Evolutionary conservation across 805 yeast species (phyloP).

Genomic region (Candida alai): DNA sequence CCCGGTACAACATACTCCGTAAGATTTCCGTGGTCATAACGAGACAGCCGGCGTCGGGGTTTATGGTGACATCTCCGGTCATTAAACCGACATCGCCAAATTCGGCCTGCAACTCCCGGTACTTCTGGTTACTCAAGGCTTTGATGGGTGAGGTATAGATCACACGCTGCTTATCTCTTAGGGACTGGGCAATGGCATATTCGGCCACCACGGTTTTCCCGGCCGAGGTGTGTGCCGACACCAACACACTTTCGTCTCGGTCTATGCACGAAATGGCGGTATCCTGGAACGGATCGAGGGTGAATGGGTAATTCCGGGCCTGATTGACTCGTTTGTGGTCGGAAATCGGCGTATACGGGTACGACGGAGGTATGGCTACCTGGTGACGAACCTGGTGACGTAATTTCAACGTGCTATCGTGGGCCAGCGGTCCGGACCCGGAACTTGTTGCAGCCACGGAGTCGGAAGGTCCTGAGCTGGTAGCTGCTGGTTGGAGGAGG

Average conservation of each 20-base stretch:
- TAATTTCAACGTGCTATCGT: conserved; percentile 48
- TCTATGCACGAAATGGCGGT: conserved; percentile 95
- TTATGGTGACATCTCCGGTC: conserved; percentile 99
- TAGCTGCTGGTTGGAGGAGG: no score
- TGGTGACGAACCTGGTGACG: conserved; percentile 96
- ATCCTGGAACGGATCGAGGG: conserved; percentile 95
- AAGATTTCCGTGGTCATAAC: conserved; percentile 99
- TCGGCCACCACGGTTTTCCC: conserved; percentile 98
- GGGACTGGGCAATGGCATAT: conserved; percentile 94
- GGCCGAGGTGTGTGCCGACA: conserved; percentile 96
- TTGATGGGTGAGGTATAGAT: conserved; percentile 95
- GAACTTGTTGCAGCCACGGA: conserved; percentile 15
- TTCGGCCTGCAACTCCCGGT: conserved; percentile 86
- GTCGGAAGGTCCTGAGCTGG: conserved; percentile 25
- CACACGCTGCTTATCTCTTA: conserved; percentile 86
- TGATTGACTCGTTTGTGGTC: conserved; percentile 74
- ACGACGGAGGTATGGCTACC: conserved; percentile 93
- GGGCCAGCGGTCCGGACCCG: background rate
- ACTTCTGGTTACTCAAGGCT: conserved; percentile 91
- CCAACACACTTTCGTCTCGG: conserved; percentile 88
- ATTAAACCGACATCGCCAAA: conserved; percentile 96
- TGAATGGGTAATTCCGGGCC: conserved; percentile 90
- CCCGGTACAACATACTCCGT: conserved; percentile 93
- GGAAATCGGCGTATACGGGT: conserved; percentile 81
- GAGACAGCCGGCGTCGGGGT: conserved; percentile 96